Conservation (phyloP, 371 early-diverging fungal genomes). For the Batkoa obscura region DNA sequence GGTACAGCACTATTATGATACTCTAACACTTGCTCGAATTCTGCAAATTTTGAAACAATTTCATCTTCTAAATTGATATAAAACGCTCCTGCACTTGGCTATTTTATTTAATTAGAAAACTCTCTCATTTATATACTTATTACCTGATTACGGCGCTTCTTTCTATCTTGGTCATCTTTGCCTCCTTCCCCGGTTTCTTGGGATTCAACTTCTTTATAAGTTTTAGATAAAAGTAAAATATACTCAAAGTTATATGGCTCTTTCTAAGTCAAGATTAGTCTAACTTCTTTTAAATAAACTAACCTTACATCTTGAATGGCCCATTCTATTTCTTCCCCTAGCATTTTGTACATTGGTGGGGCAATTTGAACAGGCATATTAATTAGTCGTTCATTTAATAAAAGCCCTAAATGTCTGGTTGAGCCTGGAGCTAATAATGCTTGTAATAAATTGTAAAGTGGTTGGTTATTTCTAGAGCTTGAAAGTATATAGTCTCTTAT, state of each 20-base stretch:
- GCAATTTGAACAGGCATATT: conserved; percentile 91
- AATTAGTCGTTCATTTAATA: conserved; percentile 78
- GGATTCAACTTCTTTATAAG: conserved; percentile 61
- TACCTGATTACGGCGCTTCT: conserved; percentile 31
- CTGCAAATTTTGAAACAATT: conserved; percentile 45
- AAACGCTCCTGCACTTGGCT: conserved; percentile 25
- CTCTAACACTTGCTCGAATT: conserved; percentile 41
- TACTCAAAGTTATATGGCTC: conserved; percentile 61
- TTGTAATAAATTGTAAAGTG: conserved; percentile 27
- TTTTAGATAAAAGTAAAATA: conserved; percentile 61
- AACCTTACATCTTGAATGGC: conserved; percentile 45
- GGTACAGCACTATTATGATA: conserved; percentile 32
- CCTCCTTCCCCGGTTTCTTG: conserved; percentile 21
- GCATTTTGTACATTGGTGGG: conserved; percentile 75
- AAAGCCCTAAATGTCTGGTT: not conserved
- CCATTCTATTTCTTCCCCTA: conserved; percentile 59
- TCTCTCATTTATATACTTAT: not conserved
- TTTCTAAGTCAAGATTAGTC: conserved; percentile 17
- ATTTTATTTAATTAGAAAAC: not conserved
- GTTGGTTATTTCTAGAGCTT: conserved; percentile 29
- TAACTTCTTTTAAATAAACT: not conserved
- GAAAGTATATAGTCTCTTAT: conserved; percentile 5
- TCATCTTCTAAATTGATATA: conserved; percentile 87
- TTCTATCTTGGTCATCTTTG: conserved; percentile 7
- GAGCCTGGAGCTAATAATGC: not conserved